A percentile compares a stretch with the other conserved stretches of the same genome.
Evolutionary conservation across 768 basidiomycete species (phyloP).

Genomic region (Leccinum variicolor): DNA sequence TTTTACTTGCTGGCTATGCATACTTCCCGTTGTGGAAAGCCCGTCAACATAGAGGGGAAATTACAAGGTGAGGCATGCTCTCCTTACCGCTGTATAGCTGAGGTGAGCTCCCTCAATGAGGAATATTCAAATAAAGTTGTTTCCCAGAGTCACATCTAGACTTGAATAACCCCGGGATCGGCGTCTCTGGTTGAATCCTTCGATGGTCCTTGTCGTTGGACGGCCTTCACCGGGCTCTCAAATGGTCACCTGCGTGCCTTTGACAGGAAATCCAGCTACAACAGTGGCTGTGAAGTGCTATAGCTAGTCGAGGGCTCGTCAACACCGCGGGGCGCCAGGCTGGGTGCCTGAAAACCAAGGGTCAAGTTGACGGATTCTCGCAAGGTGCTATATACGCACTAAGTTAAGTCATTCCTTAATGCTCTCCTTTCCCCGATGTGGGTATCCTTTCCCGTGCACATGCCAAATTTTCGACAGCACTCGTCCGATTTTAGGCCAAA

Average conservation of each 20-base stretch:
- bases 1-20: background rate
- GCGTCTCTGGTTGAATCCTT: background rate
- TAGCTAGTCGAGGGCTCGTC: background rate
- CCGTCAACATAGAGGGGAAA: background rate
- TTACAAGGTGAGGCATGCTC: background rate
- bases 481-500: background rate
- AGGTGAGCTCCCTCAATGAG: background rate
- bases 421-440: background rate
- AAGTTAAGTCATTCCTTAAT: background rate
- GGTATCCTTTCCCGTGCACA: slow-evolving; percentile 4
- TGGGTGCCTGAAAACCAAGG: slow-evolving; percentile 6
- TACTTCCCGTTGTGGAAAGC: slow-evolving; percentile 3
- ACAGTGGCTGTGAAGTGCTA: slow-evolving; percentile 3
- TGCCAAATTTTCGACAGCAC: background rate
- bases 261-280: background rate
- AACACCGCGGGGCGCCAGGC: slow-evolving; percentile 2
- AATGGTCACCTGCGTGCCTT: background rate
- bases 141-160: background rate
- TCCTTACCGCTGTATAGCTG: background rate
- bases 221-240: background rate
- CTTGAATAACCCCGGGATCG: background rate
- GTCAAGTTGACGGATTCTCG: background rate
- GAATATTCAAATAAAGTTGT: background rate
- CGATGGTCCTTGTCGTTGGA: background rate
- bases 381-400: background rate